These are phyloP conservation scores for Cajanus cajan DNA, from an alignment of 306 rosid species.

Conservation along the genomic window DNA sequence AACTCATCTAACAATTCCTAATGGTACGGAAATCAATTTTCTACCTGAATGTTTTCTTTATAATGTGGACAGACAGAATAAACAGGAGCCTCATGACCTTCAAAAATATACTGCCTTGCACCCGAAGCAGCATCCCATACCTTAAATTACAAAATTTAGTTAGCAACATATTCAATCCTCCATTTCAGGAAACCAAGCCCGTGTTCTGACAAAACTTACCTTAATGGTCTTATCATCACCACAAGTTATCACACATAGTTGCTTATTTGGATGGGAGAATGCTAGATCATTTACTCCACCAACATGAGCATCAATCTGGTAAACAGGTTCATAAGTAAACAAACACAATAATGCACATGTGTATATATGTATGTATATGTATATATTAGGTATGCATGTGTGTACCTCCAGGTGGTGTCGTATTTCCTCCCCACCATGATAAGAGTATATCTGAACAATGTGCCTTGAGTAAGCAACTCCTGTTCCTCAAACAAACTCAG, in stretches of 20 bases:
- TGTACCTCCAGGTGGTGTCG: constrained; percentile 85
- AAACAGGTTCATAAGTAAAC: constrained; percentile 15
- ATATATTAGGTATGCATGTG: background rate
- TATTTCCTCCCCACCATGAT: constrained; percentile 68
- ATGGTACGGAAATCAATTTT: background rate
- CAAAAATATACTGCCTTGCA: constrained; percentile 68
- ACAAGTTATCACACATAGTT: constrained; percentile 92
- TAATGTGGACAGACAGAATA: constrained; percentile 92
- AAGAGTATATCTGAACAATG: constrained; percentile 92
- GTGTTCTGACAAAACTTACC: constrained; percentile 45
- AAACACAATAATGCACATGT: background rate
- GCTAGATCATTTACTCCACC: constrained; percentile 99
- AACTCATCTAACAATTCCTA: background rate
- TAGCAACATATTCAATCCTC: constrained; percentile 23
- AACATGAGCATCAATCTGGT: constrained; percentile 90
- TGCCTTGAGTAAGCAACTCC: constrained; percentile 97
- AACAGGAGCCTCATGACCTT: constrained; percentile 95
- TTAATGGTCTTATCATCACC: constrained; percentile 97
- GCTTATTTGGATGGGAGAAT: constrained; percentile 95
- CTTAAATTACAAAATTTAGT: constrained; percentile 45
- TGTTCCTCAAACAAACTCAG: constrained; percentile 31
- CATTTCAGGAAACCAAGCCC: constrained; percentile 26
- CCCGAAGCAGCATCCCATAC: constrained; percentile 95
- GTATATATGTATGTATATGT: background rate
- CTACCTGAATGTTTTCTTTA: constrained; percentile 88